phyloP scores from a whole-genome alignment of 805 yeast genomes.

The Candida chauliodis region DNA sequence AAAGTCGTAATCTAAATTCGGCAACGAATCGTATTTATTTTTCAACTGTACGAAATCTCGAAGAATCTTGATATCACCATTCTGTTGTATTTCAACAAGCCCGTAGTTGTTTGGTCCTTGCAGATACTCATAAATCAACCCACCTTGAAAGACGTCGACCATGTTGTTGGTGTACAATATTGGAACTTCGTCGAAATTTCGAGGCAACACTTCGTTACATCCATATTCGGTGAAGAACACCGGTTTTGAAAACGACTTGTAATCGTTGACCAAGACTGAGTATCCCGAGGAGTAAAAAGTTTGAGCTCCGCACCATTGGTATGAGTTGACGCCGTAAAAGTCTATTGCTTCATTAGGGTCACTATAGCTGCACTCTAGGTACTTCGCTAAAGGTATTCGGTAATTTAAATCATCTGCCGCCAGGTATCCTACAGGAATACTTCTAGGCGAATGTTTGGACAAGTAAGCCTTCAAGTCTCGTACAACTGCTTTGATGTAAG shows the following conservation, averaged over 20 bases:
- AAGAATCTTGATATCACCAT: conserved; percentile 41
- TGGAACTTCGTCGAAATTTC: conserved; percentile 72
- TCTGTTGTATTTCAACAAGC: conserved; percentile 47
- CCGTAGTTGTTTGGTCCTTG: conserved; percentile 82
- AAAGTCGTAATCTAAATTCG: conserved; percentile 20
- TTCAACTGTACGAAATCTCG: conserved; percentile 44
- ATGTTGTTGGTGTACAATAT: conserved; percentile 68
- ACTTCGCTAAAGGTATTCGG: conserved; percentile 72
- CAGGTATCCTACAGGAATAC: conserved; percentile 88
- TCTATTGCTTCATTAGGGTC: conserved; percentile 58
- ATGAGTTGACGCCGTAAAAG: conserved; percentile 77
- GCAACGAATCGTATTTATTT: conserved; percentile 39
- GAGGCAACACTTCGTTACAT: conserved; percentile 77
- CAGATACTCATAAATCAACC: conserved; percentile 75
- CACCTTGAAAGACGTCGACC: conserved; percentile 80
- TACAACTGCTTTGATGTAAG: conserved; percentile 71
- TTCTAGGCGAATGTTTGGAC: conserved; percentile 52
- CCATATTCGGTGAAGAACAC: conserved; percentile 87
- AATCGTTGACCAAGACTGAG: conserved; percentile 63
- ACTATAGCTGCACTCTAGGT: conserved; percentile 69
- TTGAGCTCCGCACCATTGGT: conserved; percentile 87
- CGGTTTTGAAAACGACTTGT: conserved; percentile 65
- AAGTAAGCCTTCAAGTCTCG: conserved; percentile 80
- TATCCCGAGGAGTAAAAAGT: conserved; percentile 75
- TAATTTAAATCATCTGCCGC: conserved; percentile 90